Evolutionary conservation across 352 stramenopile species (phyloP), one percentile per base, ranked within the genome.

Genomic region (Phytophthora megakarya): DNA sequence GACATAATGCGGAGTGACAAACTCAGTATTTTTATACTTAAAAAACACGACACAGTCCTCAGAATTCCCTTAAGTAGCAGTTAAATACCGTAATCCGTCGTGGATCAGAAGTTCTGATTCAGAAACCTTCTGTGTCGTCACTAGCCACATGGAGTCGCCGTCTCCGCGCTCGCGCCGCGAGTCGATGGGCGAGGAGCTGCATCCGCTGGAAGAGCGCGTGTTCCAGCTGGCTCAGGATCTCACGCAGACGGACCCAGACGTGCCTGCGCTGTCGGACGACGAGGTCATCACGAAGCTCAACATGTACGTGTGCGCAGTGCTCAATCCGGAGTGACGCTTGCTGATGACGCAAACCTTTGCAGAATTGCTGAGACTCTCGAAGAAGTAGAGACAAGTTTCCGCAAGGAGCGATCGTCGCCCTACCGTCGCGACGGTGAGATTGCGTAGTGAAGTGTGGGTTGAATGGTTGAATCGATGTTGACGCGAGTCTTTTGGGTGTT

Each of bases 321-420:
- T n/a, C n/a, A n/a, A n/a, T n/a, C n/a, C n/a, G n/a, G n/a, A n/a
- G n/a, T n/a, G 16, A 67, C 30, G 44, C 5, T 45, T 28, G 22
- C 8, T 49, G 11, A 42, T 63, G n/a, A 40, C 16, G 53, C 57
- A 42, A 60, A 57, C 9, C 32, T 50, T 50, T 43, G 8, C 3
- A 93, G 86, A 50, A 88, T 93, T 26, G 85, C 86, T 0, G 83
- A 95, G 59, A 78, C 70, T 23, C 72, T 95, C 3, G 86, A 95
- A 37, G 81, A 95, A 40, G 84, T 81, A 5, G 86, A 95, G 60
- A 80, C 80, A 0, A 69, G 70, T 32, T 95, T 95, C 54, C 80
- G 84, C 13, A 92, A 92, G 53, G 85, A 92, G 40, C 75, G 80
- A 26, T 85, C 80, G 42, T 73, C 83, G 3, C 84, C 83, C 9